Evolutionary conservation across 495 filamentous ascomycete genomes (phyloP).

Genomic region (Hypoxylon fuscum): DNA sequence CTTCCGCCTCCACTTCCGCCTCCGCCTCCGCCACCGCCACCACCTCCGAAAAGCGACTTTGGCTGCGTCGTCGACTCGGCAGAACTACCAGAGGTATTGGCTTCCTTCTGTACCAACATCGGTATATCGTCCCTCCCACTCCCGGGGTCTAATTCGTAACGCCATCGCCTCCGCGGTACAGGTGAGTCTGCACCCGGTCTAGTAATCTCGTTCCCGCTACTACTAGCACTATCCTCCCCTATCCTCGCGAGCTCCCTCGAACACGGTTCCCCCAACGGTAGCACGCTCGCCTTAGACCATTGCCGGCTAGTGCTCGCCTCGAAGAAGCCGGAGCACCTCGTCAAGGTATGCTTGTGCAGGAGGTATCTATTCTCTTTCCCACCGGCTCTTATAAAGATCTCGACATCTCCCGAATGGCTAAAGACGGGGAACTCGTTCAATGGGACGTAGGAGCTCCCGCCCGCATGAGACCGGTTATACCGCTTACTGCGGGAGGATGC

Average conservation of each 20-base stretch:
- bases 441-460: conserved; percentile 72
- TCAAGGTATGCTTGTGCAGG: conserved; percentile 82
- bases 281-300: conserved; percentile 70
- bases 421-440: conserved; percentile 95
- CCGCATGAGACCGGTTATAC: conserved; percentile 82
- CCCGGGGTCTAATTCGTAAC: conserved; percentile 86
- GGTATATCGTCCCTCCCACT: conserved; percentile 79
- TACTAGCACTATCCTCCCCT: conserved; percentile 61
- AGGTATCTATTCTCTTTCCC: conserved; percentile 83
- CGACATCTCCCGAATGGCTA: conserved; percentile 87
- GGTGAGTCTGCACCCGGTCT: conserved; percentile 37
- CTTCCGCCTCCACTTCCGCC: conserved; percentile 47
- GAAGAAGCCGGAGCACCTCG: conserved; percentile 92
- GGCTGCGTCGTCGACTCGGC: conserved; percentile 29
- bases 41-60: conserved; percentile 57
- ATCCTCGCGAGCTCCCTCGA: conserved; percentile 61
- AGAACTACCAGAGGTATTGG: conserved; percentile 21
- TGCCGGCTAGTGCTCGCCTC: conserved; percentile 87
- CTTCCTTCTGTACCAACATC: conserved; percentile 83
- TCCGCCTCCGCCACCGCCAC: no score
- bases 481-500: conserved; percentile 66
- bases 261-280: conserved; percentile 43
- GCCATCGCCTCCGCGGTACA: conserved; percentile 71
- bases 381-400: conserved; percentile 77
- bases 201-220: conserved; percentile 31